Base-by-base conservation (phyloP, 768 basidiomycete genomes). In the Hericium coralloides region DNA sequence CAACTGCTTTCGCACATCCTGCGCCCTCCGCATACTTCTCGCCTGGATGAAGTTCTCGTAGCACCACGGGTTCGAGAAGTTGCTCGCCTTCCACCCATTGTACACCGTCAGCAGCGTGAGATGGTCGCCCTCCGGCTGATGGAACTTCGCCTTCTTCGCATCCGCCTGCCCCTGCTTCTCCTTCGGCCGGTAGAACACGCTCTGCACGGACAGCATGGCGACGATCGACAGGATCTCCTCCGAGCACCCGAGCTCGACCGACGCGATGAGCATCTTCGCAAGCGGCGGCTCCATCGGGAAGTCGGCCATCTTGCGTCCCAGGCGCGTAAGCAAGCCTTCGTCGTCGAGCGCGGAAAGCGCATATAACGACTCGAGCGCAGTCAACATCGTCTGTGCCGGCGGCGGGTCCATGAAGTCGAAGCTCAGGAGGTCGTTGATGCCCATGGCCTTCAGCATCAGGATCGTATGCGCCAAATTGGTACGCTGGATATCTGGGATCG, bases 331-430 rank as follows among this genome's bases (percentile, higher is more conserved):
- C 6, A 98, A 74, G 5, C 97, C 97, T 73, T 99, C 97, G 61
- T 98, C 94, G 62, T 98, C 97, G 31, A 98, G 76, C 3, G 97
- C 97, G 1, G 94, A 97, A 14, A 98, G 77, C 3, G 95, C 97
- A 71, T 95, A 98, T 1, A 99, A 74, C 49, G 91, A 84, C 68
- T 98, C 95, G 48, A 99, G 73, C 1, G 97, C 97, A 1, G 97
- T 95, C 62, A 99, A 78, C 89, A 98, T 92, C 10, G 95, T 98
- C 66, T 87, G 92, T 4, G 94, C 89, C 0, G 95, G 97, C 23
- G 97, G 97, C 2, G 95, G 94, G 70, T 98, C 97, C 97, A 99
- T 98, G 68, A 98, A 99, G 70, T 97, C 95, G 72, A 98, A 98
- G 72, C 91, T 92, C 57, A 98, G 83, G 3, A 98, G 74, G 68